These are phyloP conservation scores for Lactarius deliciosus DNA, from an alignment of 768 basidiomycete genomes.

Conservation along the genomic window DNA sequence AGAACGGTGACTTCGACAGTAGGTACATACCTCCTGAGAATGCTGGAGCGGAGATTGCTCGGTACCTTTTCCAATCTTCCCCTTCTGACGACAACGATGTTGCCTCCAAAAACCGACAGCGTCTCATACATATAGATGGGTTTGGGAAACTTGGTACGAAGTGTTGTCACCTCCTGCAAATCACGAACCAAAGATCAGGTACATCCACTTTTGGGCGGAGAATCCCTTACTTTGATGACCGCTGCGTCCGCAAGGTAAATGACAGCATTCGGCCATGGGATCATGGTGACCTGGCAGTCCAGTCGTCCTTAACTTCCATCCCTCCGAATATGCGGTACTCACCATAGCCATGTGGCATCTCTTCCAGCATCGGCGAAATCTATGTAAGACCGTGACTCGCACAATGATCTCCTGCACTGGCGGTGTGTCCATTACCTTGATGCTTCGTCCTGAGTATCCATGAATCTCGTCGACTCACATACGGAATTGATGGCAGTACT, in stretches of 20 bases:
- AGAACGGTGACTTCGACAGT: background rate
- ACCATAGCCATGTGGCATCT: conserved; percentile 17
- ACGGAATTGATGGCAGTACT: background rate
- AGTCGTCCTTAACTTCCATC: background rate
- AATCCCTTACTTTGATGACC: conserved; percentile 21
- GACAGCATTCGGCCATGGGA: background rate
- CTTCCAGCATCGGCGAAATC: conserved; percentile 17
- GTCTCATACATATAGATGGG: conserved; percentile 46
- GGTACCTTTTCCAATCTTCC: conserved; percentile 63
- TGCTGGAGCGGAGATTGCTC: conserved; percentile 61
- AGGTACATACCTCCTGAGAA: conserved; percentile 54
- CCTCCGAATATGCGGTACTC: background rate
- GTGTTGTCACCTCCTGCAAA: conserved; percentile 50
- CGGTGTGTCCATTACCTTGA: conserved; percentile 5
- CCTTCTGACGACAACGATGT: conserved; percentile 66
- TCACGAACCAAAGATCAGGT: conserved; percentile 11
- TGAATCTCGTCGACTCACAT: background rate
- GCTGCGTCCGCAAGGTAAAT: conserved; percentile 22
- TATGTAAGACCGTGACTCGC: background rate
- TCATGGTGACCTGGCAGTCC: conserved; percentile 5
- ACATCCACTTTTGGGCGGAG: background rate
- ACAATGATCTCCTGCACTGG: background rate
- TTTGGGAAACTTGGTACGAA: conserved; percentile 57
- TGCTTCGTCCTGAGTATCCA: background rate
- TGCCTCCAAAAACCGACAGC: conserved; percentile 54